These are phyloP conservation scores for Paecilomyces sp. DNA, from an alignment of 2,329 filamentous ascomycete species.

Conservation along the genomic window DNA sequence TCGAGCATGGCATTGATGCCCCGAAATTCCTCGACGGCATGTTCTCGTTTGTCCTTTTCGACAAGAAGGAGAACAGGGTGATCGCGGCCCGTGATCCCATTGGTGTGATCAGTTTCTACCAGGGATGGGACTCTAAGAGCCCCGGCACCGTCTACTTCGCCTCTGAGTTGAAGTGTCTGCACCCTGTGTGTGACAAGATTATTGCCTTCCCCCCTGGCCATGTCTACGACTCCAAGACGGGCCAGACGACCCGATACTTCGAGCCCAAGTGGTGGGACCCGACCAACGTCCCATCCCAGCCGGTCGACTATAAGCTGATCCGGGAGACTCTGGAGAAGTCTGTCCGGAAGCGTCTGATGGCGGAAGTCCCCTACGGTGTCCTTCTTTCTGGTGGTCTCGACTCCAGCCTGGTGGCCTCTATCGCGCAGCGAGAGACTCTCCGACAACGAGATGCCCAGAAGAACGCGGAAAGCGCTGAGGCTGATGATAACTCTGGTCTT, in stretches of 20 bases:
- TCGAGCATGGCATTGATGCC: slow-evolving; percentile 84
- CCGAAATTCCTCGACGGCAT: slow-evolving; percentile 95
- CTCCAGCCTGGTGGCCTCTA: slow-evolving; percentile 89
- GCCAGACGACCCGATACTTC: slow-evolving; percentile 79
- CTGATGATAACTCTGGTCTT: slow-evolving; percentile 50
- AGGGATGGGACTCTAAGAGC: slow-evolving; percentile 79
- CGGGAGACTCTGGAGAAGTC: slow-evolving; percentile 79
- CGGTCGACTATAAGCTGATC: slow-evolving; percentile 76
- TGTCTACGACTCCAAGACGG: slow-evolving; percentile 89
- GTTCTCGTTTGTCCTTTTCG: slow-evolving; percentile 98
- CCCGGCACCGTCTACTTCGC: slow-evolving; percentile 89
- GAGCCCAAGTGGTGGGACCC: slow-evolving; percentile 90
- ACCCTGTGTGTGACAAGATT: slow-evolving; percentile 92
- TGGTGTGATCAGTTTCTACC: slow-evolving; percentile 94
- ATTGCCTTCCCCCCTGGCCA: slow-evolving; percentile 91
- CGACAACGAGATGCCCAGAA: slow-evolving; percentile 60
- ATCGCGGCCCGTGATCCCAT: slow-evolving; percentile 95
- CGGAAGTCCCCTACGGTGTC: slow-evolving; percentile 95
- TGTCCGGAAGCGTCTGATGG: slow-evolving; percentile 95
- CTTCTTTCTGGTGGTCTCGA: slow-evolving; percentile 91
- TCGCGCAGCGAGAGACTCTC: slow-evolving; percentile 87
- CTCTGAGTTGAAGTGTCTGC: slow-evolving; percentile 89
- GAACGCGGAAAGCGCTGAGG: slow-evolving; percentile 37
- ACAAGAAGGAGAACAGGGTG: slow-evolving; percentile 87
- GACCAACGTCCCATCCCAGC: slow-evolving; percentile 65